Percentiles rank a stretch among this genome's conserved stretches.
Evolutionary conservation across 306 rosid species (phyloP).

Genomic region (Dalbergia cultrata): DNA sequence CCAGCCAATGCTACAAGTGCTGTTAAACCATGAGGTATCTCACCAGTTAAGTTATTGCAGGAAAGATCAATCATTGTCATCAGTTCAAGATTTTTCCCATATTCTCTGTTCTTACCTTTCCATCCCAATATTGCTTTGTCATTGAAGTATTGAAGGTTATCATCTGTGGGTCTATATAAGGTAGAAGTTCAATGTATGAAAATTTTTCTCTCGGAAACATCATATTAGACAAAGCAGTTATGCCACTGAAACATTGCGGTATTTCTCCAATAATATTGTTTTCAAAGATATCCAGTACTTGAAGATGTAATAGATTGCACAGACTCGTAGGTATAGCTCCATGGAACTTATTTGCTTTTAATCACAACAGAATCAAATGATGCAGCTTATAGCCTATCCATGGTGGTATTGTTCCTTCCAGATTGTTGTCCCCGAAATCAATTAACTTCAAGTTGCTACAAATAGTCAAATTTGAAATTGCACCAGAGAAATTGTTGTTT

Average conservation of each 20-base stretch:
- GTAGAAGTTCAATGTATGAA: too few species aligned
- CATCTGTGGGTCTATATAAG: accelerated
- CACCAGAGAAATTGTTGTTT: conserved; percentile 3
- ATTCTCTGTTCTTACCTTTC: conserved; percentile 49
- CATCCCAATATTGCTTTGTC: neutral
- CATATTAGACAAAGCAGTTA: too few species aligned
- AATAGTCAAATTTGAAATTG: conserved; percentile 27
- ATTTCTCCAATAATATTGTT: too few species aligned
- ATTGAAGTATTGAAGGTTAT: accelerated
- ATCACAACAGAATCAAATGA: neutral
- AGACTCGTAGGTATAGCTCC: conserved; percentile 41
- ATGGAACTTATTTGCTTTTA: neutral
- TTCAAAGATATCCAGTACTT: conserved; percentile 46
- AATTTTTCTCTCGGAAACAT: too few species aligned
- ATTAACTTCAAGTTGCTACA: neutral
- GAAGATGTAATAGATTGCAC: conserved; percentile 40
- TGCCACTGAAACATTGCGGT: too few species aligned
- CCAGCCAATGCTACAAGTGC: conserved; percentile 28
- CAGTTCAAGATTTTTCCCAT: conserved; percentile 29
- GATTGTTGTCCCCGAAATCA: conserved; percentile 27
- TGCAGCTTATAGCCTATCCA: conserved; percentile 26
- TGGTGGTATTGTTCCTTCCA: neutral
- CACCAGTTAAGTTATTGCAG: conserved; percentile 43
- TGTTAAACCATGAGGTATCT: conserved; percentile 44
- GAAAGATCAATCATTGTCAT: conserved; percentile 50